These are phyloP conservation scores for Penicillium silybi DNA, from an alignment of 495 filamentous ascomycete species.

Conservation along the genomic window DNA sequence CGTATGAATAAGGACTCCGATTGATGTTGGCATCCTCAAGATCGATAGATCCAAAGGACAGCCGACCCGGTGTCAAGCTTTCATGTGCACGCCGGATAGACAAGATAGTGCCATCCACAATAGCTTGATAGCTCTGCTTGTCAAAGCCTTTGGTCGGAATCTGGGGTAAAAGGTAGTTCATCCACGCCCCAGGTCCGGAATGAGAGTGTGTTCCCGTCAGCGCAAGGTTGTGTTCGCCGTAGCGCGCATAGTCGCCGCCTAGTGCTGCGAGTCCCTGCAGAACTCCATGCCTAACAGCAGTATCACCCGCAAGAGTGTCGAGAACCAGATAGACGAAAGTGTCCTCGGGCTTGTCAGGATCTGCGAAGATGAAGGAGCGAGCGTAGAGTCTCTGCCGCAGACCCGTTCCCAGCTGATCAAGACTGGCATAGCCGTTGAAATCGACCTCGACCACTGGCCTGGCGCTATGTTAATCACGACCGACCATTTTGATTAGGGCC, in stretches of 20 bases:
- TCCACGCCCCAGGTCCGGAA: conserved; percentile 87
- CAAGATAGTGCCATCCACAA: conserved; percentile 79
- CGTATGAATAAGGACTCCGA: conserved; percentile 85
- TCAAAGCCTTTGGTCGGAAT: conserved; percentile 89
- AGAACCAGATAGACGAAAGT: conserved; percentile 86
- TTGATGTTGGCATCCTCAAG: conserved; percentile 84
- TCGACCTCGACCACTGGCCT: conserved; percentile 86
- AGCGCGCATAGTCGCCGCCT: conserved; percentile 66
- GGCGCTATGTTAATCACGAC: neutral
- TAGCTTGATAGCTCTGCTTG: conserved; percentile 81
- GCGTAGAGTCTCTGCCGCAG: conserved; percentile 88
- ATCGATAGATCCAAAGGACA: conserved; percentile 71
- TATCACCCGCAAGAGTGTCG: conserved; percentile 87
- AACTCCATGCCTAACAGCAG: conserved; percentile 82
- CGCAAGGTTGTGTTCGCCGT: conserved; percentile 81
- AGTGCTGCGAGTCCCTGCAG: conserved; percentile 63
- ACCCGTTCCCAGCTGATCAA: conserved; percentile 81
- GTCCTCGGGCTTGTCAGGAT: conserved; percentile 58
- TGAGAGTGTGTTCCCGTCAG: conserved; percentile 94
- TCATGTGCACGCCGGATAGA: conserved; percentile 82
- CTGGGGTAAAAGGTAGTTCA: conserved; percentile 94
- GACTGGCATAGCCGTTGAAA: conserved; percentile 88
- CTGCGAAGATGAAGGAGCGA: conserved; percentile 83
- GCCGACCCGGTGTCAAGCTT: conserved; percentile 63
- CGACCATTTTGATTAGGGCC: neutral